Percentiles rank a stretch among this genome's conserved stretches.
Conservation (phyloP, 768 basidiomycete species). For the Lepiota brunneoincarnata region DNA sequence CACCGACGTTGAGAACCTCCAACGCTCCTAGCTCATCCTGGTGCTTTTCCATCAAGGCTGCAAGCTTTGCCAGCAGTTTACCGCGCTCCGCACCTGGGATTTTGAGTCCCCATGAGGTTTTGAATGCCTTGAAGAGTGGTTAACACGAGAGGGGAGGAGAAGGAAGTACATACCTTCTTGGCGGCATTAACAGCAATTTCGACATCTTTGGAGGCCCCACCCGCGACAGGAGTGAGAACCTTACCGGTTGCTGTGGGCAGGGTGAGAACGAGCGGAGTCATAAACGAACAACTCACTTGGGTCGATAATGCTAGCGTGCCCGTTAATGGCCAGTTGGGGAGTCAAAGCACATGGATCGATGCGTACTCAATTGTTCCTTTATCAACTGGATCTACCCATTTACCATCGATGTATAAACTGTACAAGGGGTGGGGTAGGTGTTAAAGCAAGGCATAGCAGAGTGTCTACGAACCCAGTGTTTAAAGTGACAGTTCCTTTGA, state of each 20-base stretch:
- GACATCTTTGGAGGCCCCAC: slow-evolving; percentile 38
- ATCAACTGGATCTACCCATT: slow-evolving; percentile 20
- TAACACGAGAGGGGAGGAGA: neutral
- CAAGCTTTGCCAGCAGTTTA: slow-evolving; percentile 59
- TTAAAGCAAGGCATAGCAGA: too few relatives aligned
- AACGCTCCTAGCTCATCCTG: slow-evolving; percentile 66
- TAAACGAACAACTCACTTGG: slow-evolving; percentile 27
- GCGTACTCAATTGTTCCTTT: slow-evolving; percentile 19
- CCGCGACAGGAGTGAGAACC: slow-evolving; percentile 43
- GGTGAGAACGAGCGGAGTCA: neutral
- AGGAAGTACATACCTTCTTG: slow-evolving; percentile 28
- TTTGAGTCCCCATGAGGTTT: slow-evolving; percentile 69
- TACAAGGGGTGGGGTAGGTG: too few relatives aligned
- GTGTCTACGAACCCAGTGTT: slow-evolving; percentile 36
- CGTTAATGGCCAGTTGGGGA: neutral
- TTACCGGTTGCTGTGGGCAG: slow-evolving; percentile 49
- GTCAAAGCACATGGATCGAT: neutral
- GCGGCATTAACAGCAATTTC: slow-evolving; percentile 66
- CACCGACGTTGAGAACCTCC: slow-evolving; percentile 70
- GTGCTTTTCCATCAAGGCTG: slow-evolving; percentile 59
- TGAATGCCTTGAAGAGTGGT: slow-evolving; percentile 27
- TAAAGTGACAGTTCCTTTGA: slow-evolving; percentile 58
- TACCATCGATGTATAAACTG: slow-evolving; percentile 27
- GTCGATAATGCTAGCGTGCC: slow-evolving; percentile 45
- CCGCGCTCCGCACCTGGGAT: slow-evolving; percentile 51